Conservation (phyloP, 768 basidiomycete species). For the Serendipita indica region DNA sequence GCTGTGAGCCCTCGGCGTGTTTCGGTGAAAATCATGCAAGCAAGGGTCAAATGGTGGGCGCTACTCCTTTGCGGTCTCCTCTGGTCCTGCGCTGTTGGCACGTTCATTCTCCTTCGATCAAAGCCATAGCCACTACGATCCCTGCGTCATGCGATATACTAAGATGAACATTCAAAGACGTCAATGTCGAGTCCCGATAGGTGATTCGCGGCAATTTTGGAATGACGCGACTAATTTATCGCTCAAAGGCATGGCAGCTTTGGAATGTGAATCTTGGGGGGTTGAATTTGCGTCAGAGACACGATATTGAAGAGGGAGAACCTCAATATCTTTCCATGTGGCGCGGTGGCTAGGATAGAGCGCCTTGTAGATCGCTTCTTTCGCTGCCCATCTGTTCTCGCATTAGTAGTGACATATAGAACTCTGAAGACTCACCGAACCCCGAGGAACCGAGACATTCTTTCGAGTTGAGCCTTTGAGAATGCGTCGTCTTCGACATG, state of each 20-base stretch:
- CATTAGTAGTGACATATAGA: background rate
- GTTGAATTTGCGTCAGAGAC: too few relatives aligned
- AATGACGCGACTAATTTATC: background rate
- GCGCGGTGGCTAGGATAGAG: constrained; percentile 9
- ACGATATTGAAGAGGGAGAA: constrained; percentile 4
- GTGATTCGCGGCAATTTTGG: background rate
- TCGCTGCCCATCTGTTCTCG: constrained; percentile 15
- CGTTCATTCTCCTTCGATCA: background rate
- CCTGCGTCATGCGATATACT: background rate
- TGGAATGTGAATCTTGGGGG: too few relatives aligned
- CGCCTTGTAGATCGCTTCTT: constrained; percentile 17
- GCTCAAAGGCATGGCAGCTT: background rate
- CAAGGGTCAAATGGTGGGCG: too few relatives aligned
- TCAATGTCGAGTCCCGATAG: background rate
- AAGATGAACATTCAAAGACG: background rate
- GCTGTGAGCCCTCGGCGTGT: too few relatives aligned
- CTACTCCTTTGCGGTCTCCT: too few relatives aligned
- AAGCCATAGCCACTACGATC: background rate
- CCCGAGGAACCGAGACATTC: constrained; percentile 11
- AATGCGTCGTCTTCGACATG: background rate
- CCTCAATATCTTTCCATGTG: constrained; percentile 14
- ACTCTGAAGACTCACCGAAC: constrained; percentile 11
- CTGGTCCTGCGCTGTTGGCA: too few relatives aligned
- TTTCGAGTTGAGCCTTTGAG: background rate
- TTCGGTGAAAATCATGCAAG: too few relatives aligned